These are phyloP conservation scores for Boletus rex-veris DNA, from an alignment of 768 basidiomycete species.

Conservation along the genomic window DNA sequence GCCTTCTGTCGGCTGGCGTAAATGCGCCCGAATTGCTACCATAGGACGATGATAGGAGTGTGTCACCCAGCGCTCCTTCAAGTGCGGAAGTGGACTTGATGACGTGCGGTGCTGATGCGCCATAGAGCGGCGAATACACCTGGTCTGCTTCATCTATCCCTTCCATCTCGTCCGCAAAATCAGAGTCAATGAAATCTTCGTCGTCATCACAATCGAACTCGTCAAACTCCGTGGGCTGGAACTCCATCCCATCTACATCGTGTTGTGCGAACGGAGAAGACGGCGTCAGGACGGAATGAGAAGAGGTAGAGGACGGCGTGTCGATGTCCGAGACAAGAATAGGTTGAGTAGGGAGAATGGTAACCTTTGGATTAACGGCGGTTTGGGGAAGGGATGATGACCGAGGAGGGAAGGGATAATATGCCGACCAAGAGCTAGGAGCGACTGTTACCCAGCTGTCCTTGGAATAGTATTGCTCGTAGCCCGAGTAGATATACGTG, in stretches of 20 bases:
- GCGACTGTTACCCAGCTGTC: slow-evolving; percentile 9
- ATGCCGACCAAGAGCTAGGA: slow-evolving; percentile 22
- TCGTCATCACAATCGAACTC: slow-evolving; percentile 34
- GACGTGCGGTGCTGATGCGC: slow-evolving; percentile 19
- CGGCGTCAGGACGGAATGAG: slow-evolving; percentile 31
- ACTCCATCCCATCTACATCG: slow-evolving; percentile 5
- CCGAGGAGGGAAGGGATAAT: slow-evolving; percentile 11
- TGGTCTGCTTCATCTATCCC: slow-evolving; percentile 19
- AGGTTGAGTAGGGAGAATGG: slow-evolving; percentile 23
- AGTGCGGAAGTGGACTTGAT: slow-evolving; percentile 33
- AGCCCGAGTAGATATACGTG: slow-evolving; percentile 20
- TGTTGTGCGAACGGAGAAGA: slow-evolving; percentile 28
- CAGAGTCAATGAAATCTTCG: slow-evolving; percentile 29
- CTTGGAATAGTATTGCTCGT: slow-evolving; percentile 25
- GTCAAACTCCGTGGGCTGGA: slow-evolving; percentile 27
- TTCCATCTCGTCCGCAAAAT: slow-evolving; percentile 34
- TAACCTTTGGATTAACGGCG: slow-evolving; percentile 28
- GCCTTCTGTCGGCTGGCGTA: slow-evolving; percentile 25
- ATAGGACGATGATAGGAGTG: slow-evolving; percentile 10
- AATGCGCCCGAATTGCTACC: slow-evolving; percentile 2
- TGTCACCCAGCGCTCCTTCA: slow-evolving; percentile 30
- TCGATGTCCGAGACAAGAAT: slow-evolving; percentile 24
- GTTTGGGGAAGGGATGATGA: slow-evolving; percentile 15
- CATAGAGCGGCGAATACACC: slow-evolving; percentile 17
- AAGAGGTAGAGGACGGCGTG: slow-evolving; percentile 32